These are phyloP conservation scores for Cercospora sesami DNA, from an alignment of 2,329 filamentous ascomycete genomes.

Conservation along the genomic window DNA sequence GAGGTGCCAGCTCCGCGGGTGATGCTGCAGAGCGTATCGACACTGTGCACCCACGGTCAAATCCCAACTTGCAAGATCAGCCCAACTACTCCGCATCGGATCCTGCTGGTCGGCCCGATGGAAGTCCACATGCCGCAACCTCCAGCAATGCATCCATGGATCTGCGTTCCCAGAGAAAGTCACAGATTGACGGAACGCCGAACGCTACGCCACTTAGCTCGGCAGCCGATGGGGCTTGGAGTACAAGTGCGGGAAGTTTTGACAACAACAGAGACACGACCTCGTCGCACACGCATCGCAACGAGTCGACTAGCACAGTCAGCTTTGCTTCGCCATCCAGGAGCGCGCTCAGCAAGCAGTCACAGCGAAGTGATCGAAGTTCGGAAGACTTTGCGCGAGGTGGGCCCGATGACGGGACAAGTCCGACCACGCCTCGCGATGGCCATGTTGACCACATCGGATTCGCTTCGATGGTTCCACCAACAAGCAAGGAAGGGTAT, in stretches of 20 bases:
- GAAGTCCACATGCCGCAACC: neutral
- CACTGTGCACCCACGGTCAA: neutral
- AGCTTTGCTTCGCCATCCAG: slow-evolving; percentile 7
- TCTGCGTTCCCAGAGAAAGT: neutral
- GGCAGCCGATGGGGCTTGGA: neutral
- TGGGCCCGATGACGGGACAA: slow-evolving; percentile 12
- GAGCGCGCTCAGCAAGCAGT: slow-evolving; percentile 7
- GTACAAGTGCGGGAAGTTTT: neutral
- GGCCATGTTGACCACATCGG: slow-evolving; percentile 1
- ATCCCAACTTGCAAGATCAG: neutral
- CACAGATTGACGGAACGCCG: neutral
- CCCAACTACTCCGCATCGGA: neutral
- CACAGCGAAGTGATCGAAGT: slow-evolving; percentile 16
- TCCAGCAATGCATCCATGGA: neutral
- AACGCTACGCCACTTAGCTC: neutral
- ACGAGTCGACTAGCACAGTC: neutral
- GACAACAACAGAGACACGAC: neutral
- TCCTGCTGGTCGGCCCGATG: neutral
- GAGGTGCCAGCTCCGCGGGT: neutral
- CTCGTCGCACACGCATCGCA: neutral
- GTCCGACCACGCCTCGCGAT: slow-evolving; percentile 3
- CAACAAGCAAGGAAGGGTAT: neutral
- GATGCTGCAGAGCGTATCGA: neutral
- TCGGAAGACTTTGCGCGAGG: slow-evolving; percentile 21
- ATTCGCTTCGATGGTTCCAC: neutral